Evolutionary conservation across 1,139 yeast genomes (phyloP).

Genomic region (Geotrichum candidum): DNA sequence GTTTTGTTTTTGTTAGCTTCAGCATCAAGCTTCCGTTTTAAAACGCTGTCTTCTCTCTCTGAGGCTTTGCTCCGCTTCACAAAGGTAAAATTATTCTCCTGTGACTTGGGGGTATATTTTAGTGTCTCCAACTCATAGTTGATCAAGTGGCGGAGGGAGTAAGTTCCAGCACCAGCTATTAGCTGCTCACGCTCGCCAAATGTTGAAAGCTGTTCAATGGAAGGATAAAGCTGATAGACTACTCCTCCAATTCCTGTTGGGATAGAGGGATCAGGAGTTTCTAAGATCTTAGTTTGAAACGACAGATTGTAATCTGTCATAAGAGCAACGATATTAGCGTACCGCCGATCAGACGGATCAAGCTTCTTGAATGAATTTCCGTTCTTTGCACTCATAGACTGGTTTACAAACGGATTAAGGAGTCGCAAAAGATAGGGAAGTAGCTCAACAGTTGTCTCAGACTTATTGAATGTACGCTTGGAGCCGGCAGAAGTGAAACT

Average conservation of each 20-base stretch:
- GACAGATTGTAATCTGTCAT: slow-evolving; percentile 10
- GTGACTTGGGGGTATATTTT: slow-evolving; percentile 3
- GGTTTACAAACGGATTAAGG: background rate
- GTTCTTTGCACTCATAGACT: background rate
- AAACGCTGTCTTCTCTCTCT: slow-evolving; percentile 2
- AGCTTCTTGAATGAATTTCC: background rate
- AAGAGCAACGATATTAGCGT: slow-evolving; percentile 2
- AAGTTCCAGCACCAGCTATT: slow-evolving; percentile 29
- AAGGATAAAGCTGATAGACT: slow-evolving; percentile 29
- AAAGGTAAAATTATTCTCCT: slow-evolving; percentile 17
- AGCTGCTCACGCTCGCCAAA: slow-evolving; percentile 26
- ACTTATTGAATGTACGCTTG: slow-evolving; percentile 24
- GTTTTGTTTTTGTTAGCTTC: background rate
- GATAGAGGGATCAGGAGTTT: background rate
- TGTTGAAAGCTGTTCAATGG: slow-evolving; percentile 32
- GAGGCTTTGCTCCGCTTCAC: slow-evolving; percentile 9
- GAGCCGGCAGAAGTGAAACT: slow-evolving; percentile 18
- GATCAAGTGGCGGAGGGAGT: slow-evolving; percentile 27
- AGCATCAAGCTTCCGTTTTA: background rate
- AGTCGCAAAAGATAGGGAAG: slow-evolving; percentile 11
- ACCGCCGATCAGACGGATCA: background rate
- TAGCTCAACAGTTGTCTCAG: slow-evolving; percentile 17
- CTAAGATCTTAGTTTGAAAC: slow-evolving; percentile 4
- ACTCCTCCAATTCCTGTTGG: slow-evolving; percentile 9
- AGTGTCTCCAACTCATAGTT: slow-evolving; percentile 21